These are phyloP conservation scores for Henckelia pumila DNA, from an alignment of 257 asterid species.

Conservation along the genomic window DNA sequence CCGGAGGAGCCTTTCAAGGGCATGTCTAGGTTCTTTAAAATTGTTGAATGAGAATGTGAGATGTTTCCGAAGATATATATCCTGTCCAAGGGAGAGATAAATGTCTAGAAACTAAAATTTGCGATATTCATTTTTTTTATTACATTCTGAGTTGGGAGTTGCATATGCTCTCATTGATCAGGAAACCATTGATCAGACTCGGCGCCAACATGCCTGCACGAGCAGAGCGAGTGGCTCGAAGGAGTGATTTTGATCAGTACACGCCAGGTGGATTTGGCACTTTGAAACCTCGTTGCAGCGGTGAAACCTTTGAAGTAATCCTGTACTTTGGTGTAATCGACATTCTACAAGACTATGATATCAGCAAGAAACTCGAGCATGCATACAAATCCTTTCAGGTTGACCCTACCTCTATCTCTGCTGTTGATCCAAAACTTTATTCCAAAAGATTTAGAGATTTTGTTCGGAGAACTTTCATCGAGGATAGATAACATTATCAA, in stretches of 20 bases:
- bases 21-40: not conserved
- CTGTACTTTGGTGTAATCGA: too few species aligned
- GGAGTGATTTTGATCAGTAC: conserved; percentile 49
- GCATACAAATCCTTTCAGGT: conserved; percentile 74
- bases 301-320: conserved; percentile 57
- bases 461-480: conserved; percentile 50
- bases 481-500: conserved; percentile 41
- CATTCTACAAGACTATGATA: too few species aligned
- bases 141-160: not conserved
- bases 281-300: conserved; percentile 38
- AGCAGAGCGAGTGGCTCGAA: conserved; percentile 50
- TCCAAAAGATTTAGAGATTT: conserved; percentile 78
- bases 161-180: conserved; percentile 26
- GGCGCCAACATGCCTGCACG: conserved; percentile 78
- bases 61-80: too few species aligned
- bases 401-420: conserved; percentile 64
- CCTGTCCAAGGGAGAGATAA: too few species aligned
- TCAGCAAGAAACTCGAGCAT: too few species aligned
- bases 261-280: conserved; percentile 35
- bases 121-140: not conserved
- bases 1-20: not conserved
- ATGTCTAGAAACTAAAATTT: not conserved
- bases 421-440: conserved; percentile 73
- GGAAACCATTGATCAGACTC: conserved; percentile 52
- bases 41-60: too few species aligned